phyloP scores from a whole-genome alignment of 306 rosid genomes.

The Styphnolobium japonicum region DNA sequence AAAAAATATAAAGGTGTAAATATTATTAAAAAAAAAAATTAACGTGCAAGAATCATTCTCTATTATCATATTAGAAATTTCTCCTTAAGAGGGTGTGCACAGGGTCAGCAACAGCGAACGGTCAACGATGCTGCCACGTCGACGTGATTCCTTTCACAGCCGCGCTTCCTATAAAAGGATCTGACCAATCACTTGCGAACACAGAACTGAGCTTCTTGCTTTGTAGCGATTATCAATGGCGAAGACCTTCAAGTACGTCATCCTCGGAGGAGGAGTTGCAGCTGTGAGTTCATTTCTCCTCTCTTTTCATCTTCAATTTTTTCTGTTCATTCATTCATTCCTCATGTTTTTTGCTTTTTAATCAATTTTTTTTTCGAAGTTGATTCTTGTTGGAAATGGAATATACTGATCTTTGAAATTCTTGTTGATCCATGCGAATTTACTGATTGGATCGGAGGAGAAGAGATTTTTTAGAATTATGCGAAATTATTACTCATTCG shows the following conservation, averaged over 20 bases:
- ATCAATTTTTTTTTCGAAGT: not conserved
- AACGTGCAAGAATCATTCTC: too few species aligned
- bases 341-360: not conserved
- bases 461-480: not conserved
- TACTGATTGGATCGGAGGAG: not conserved
- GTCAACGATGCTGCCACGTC: conserved; percentile 44
- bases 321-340: not conserved
- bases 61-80: too few species aligned
- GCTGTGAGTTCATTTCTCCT: conserved; percentile 59
- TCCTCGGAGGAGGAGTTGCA: conserved; percentile 91
- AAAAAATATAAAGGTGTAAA: too few species aligned
- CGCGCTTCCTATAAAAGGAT: conserved; percentile 28
- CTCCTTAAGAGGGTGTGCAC: too few species aligned
- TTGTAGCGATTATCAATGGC: conserved; percentile 52
- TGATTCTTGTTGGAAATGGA: not conserved
- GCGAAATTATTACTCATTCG: not conserved
- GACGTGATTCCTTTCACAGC: conserved; percentile 30
- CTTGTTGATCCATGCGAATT: not conserved
- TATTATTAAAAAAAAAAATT: too few species aligned
- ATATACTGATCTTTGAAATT: conserved; percentile 15
- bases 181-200: not conserved
- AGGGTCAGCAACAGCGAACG: conserved; percentile 14
- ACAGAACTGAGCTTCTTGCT: not conserved
- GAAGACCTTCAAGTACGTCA: conserved; percentile 74
- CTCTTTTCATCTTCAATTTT: not conserved